Evolutionary conservation across 768 basidiomycete species (phyloP), one percentile per base, ranked within the genome.

Genomic region (Termitomyces sp.): DNA sequence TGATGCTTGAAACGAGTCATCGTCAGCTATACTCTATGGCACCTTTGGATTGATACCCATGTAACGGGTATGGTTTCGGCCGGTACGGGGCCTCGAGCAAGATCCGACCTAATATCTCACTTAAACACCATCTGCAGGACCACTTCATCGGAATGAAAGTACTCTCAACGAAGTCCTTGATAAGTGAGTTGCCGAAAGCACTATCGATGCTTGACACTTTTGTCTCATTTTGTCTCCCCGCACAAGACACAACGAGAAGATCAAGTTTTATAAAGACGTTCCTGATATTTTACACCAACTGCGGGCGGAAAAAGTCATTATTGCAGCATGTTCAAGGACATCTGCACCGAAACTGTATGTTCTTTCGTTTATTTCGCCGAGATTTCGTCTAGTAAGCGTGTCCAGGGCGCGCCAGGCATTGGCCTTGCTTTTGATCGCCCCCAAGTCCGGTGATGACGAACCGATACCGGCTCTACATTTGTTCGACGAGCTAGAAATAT

Each of bases 31-130:
- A 94, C 92, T 0, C 74, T 94, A 6, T 94, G 91, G 91, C 81
- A 86, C 56, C 74, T 93, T 15, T 93, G 91, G 91, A 86, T 94
- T 52, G 92, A 94, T 68, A 84, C 84, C 17, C 87, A 92, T 67
- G 77, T 89, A 51, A 72, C 77, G 44, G 81, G 84, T 78, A 23
- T 17, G 31, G 3, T 23, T 23, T 58, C 55, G 9, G 19, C 2
- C 46, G 11, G n/a, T 38, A 33, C 31, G 21, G 15, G 3, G 14
- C 43, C 15, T 49, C 37, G 15, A 17, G 10, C 3, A 26, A 43
- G 3, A 53, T 48, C 21, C 33, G n/a, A n/a, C 17, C 30, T 38
- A 23, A 23, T 23, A 31, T 12, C 46, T 35, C 14, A 41, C 14
- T 26, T 21, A 43, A 21, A 54, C 21, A n/a, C 26, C 8, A 35